A percentile compares a stretch with the other conserved stretches of the same genome.
These are phyloP conservation scores for Saccharum spontaneum DNA, from an alignment of 176 grass and related monocot species.

Conservation along the genomic window DNA sequence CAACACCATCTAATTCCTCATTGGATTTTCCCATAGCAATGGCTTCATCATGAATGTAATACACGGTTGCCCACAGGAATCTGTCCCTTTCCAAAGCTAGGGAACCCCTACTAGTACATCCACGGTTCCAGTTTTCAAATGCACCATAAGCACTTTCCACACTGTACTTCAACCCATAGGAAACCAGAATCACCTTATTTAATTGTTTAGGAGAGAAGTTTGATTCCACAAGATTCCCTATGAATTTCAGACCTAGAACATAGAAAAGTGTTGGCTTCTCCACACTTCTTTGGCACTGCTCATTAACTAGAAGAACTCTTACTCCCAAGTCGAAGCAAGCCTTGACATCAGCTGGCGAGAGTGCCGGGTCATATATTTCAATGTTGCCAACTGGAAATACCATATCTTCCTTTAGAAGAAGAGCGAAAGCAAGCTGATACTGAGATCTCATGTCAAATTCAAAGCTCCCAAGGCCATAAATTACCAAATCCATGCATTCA, in stretches of 20 bases:
- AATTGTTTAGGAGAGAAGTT: constrained; percentile 16
- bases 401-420: constrained; percentile 22
- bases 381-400: constrained; percentile 12
- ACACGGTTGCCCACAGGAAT: neutral
- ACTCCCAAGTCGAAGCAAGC: constrained; percentile 12
- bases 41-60: constrained; percentile 12
- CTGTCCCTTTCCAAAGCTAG: constrained; percentile 20
- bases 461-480: constrained; percentile 33
- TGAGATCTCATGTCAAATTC: constrained; percentile 12
- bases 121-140: neutral
- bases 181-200: neutral
- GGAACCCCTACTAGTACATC: neutral
- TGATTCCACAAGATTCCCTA: constrained; percentile 4
- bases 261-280: constrained; percentile 31
- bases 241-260: constrained; percentile 4
- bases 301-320: constrained; percentile 19
- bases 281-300: constrained; percentile 27
- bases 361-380: constrained; percentile 21
- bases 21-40: neutral
- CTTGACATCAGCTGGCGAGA: constrained; percentile 24
- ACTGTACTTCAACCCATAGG: neutral
- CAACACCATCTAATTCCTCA: neutral
- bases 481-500: constrained; percentile 14
- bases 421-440: constrained; percentile 25
- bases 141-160: neutral